A percentile compares a stretch with the other conserved stretches of the same genome.
Conservation (phyloP, 768 basidiomycete species). For the Stropharia rugosoannulata region DNA sequence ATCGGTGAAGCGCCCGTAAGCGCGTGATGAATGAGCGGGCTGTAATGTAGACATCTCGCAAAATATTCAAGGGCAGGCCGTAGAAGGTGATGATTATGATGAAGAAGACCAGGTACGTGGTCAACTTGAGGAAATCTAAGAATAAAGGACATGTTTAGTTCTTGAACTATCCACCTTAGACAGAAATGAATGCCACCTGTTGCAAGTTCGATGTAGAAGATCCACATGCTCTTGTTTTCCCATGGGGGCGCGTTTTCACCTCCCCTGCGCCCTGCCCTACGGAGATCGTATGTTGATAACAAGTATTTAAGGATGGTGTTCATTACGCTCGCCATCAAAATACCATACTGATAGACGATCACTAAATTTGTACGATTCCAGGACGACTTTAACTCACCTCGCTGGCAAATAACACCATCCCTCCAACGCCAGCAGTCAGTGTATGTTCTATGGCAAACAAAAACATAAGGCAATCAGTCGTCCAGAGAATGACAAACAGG, state of each 20-base stretch:
- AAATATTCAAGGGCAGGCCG: conserved; percentile 93
- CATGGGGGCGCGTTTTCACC: conserved; percentile 88
- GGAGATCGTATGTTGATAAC: conserved; percentile 78
- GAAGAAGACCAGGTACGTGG: conserved; percentile 94
- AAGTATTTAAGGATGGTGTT: conserved; percentile 82
- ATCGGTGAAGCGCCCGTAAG: conserved; percentile 85
- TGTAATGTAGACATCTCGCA: conserved; percentile 96
- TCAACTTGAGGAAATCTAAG: conserved; percentile 89
- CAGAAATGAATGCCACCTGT: conserved; percentile 55
- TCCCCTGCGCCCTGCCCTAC: conserved; percentile 73
- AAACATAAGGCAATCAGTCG: conserved; percentile 76
- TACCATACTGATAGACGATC: conserved; percentile 64
- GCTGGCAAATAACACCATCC: conserved; percentile 93
- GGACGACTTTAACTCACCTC: conserved; percentile 55
- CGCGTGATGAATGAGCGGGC: conserved; percentile 89
- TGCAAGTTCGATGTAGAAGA: conserved; percentile 90
- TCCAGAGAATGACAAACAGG: conserved; percentile 74
- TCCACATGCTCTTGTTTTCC: conserved; percentile 98
- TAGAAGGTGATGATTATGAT: conserved; percentile 91
- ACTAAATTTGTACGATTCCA: conserved; percentile 8
- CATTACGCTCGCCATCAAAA: conserved; percentile 77
- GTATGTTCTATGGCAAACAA: conserved; percentile 80
- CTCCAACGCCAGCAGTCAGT: conserved; percentile 74
- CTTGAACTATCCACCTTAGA: neutral
- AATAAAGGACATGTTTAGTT: conserved; percentile 8